Evolutionary conservation across 352 stramenopile genomes (phyloP).

Genomic region (Phytophthora meadii): DNA sequence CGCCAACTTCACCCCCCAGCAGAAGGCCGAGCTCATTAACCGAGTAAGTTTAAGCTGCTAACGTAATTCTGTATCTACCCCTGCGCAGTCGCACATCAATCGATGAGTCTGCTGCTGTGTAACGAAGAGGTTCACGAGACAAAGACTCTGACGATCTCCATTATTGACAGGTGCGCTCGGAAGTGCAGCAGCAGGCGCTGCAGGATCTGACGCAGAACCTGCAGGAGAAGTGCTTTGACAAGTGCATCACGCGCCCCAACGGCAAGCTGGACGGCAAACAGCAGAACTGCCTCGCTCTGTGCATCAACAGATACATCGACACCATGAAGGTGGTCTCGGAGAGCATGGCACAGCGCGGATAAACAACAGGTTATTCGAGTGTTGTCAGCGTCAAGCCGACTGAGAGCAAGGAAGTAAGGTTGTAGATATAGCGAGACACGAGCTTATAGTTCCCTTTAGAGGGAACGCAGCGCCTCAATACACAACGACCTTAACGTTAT

Average conservation of each 20-base stretch:
- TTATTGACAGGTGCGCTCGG: conserved; percentile 69
- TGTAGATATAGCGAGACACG: conserved; percentile 5
- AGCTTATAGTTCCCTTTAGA: conserved; percentile 29
- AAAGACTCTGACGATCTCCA: conserved; percentile 7
- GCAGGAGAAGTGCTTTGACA: conserved; percentile 92
- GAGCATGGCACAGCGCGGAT: conserved; percentile 76
- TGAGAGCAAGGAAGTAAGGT: background rate
- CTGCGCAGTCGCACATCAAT: too few species aligned
- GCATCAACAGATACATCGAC: conserved; percentile 92
- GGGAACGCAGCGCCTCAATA: conserved; percentile 29
- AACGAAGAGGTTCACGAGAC: background rate
- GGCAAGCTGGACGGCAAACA: conserved; percentile 91
- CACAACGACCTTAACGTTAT: conserved; percentile 10
- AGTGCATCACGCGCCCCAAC: conserved; percentile 83
- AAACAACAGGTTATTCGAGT: background rate
- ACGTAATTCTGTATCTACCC: background rate
- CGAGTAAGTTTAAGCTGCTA: conserved; percentile 50
- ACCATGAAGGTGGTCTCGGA: conserved; percentile 92
- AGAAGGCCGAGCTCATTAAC: conserved; percentile 88
- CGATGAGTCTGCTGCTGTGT: background rate
- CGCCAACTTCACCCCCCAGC: conserved; percentile 77
- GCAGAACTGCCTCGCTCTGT: conserved; percentile 90
- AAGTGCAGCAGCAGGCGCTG: conserved; percentile 84
- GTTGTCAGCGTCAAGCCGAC: conserved; percentile 1
- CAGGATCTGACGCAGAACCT: conserved; percentile 89